Evolutionary conservation across 2,329 filamentous ascomycete genomes (phyloP).

Genomic region (Aspergillus costaricaensis): DNA sequence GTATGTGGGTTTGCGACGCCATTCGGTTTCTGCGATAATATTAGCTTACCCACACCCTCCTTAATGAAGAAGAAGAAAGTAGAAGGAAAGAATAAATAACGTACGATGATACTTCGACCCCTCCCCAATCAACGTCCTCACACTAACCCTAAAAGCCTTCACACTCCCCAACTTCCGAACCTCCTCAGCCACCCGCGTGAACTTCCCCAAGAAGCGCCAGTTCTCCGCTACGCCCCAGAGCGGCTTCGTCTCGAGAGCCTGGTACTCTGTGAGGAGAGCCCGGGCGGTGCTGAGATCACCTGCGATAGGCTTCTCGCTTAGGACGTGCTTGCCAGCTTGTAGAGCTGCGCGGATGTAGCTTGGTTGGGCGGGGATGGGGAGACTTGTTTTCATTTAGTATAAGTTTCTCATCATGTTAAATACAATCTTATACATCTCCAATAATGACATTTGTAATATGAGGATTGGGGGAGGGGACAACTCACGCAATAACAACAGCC

Average conservation of each 20-base stretch:
- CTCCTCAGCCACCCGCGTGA: constrained; percentile 48
- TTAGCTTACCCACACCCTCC: neutral
- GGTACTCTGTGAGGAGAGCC: constrained; percentile 55
- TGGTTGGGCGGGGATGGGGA: constrained; percentile 57
- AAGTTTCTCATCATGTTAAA: too few relatives aligned
- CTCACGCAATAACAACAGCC: constrained; percentile 55
- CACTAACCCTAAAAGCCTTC: constrained; percentile 52
- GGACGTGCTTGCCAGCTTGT: constrained; percentile 56
- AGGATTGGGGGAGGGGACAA: constrained; percentile 3
- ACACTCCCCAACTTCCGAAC: constrained; percentile 52
- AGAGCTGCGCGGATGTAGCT: constrained; percentile 53
- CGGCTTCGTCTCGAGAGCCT: constrained; percentile 37
- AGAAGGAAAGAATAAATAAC: constrained; percentile 17
- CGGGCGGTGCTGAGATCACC: constrained; percentile 55
- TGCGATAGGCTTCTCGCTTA: constrained; percentile 60
- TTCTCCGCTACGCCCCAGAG: constrained; percentile 60
- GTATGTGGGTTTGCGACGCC: constrained; percentile 59
- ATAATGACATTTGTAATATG: too few relatives aligned
- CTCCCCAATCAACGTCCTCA: constrained; percentile 47
- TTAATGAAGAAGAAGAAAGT: neutral
- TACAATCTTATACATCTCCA: too few relatives aligned
- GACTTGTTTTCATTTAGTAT: constrained; percentile 30
- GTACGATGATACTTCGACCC: constrained; percentile 58
- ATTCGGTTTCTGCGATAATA: constrained; percentile 47
- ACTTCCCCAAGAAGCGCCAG: constrained; percentile 56